phyloP scores from a whole-genome alignment of 176 grass and related monocot genomes.

The Ampelocalamus luodianensis region DNA sequence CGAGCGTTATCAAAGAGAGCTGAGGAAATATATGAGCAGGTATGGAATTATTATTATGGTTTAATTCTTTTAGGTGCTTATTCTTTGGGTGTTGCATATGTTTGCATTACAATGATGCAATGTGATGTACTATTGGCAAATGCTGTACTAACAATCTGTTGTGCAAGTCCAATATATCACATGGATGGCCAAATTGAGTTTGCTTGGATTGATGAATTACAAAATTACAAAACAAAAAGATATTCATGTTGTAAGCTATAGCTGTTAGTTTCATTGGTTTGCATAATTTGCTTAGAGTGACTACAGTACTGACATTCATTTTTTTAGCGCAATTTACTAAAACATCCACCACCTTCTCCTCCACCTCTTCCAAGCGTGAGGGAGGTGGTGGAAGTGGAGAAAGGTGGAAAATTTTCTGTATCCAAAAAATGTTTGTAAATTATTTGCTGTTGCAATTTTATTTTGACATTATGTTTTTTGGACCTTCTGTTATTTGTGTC shows the following conservation, averaged over 20 bases:
- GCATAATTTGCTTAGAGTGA: background rate
- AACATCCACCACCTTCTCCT: background rate
- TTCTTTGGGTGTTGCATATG: slow-evolving; percentile 4
- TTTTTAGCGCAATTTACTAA: slow-evolving; percentile 22
- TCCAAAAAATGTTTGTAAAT: no score
- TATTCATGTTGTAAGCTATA: background rate
- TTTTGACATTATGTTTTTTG: background rate
- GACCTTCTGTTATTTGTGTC: slow-evolving; percentile 6
- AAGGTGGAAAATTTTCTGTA: background rate
- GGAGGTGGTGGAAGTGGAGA: background rate
- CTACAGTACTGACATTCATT: background rate
- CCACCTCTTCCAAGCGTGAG: background rate
- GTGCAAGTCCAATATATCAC: background rate
- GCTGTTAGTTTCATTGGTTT: background rate
- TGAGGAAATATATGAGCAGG: slow-evolving; percentile 79
- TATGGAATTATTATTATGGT: slow-evolving; percentile 26
- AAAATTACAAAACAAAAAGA: background rate
- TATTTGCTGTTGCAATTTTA: background rate
- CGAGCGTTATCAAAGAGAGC: slow-evolving; percentile 50
- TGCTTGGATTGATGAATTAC: background rate
- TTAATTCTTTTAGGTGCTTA: background rate
- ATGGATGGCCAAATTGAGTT: slow-evolving; percentile 17
- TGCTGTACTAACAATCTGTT: background rate
- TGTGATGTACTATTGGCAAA: background rate
- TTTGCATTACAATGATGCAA: background rate